These are phyloP conservation scores for Fusarium sp. DNA, from an alignment of 2,329 filamentous ascomycete species.

Conservation along the genomic window DNA sequence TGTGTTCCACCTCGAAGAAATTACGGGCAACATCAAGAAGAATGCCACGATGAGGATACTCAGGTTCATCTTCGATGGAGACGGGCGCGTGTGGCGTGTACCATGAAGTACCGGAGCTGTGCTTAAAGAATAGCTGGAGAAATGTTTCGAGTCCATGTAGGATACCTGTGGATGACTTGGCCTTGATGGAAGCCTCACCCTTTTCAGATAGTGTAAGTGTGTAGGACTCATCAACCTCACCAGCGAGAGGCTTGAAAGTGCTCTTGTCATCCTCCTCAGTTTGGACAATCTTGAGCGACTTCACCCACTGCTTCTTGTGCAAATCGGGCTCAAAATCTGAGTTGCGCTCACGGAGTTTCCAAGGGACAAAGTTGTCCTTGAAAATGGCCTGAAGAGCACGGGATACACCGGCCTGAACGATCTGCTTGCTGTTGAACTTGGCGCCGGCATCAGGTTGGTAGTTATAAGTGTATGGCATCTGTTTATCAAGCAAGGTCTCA, in stretches of 20 bases:
- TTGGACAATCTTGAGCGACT: slow-evolving; percentile 72
- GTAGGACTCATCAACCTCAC: slow-evolving; percentile 82
- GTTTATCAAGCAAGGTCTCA: slow-evolving; percentile 52
- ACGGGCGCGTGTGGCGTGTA: slow-evolving; percentile 82
- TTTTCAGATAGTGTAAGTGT: slow-evolving; percentile 68
- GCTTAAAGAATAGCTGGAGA: slow-evolving; percentile 81
- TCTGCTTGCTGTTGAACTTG: slow-evolving; percentile 62
- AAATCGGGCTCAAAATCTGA: slow-evolving; percentile 73
- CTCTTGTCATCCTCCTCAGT: slow-evolving; percentile 64
- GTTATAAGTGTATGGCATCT: slow-evolving; percentile 63
- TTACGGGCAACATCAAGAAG: slow-evolving; percentile 83
- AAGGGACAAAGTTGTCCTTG: slow-evolving; percentile 77
- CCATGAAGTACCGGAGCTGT: slow-evolving; percentile 67
- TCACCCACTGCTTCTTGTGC: slow-evolving; percentile 62
- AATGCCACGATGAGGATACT: slow-evolving; percentile 81
- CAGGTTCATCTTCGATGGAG: slow-evolving; percentile 77
- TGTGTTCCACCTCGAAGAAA: slow-evolving; percentile 75
- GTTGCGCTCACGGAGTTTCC: slow-evolving; percentile 78
- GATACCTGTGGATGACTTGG: slow-evolving; percentile 75
- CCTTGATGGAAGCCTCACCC: slow-evolving; percentile 73
- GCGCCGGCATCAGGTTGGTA: slow-evolving; percentile 56
- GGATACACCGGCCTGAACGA: slow-evolving; percentile 68
- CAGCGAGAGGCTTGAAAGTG: slow-evolving; percentile 71
- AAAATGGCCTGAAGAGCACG: slow-evolving; percentile 75
- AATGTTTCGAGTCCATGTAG: slow-evolving; percentile 82